Base-by-base conservation (phyloP, 2,329 filamentous ascomycete genomes). In the Claviceps citrina region DNA sequence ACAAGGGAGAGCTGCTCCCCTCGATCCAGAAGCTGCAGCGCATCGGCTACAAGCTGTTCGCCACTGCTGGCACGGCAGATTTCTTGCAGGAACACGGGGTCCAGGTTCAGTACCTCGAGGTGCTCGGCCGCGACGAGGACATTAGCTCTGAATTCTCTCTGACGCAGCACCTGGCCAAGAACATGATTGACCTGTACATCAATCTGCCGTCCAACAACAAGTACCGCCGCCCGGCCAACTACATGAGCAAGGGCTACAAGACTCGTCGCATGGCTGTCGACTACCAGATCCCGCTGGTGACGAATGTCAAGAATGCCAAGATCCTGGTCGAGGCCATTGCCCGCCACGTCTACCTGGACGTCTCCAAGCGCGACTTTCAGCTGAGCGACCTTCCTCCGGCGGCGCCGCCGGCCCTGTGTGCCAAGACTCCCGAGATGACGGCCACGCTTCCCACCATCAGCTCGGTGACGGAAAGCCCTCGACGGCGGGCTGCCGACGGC, bases 261-360 rank as follows among this genome's bases (percentile, higher is more conserved):
- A 96, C 91, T 41, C 78, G 91, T 59, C 80, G 91, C 61, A 95
- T 98, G 87, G 91, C 91, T 27, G 91, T 98, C 31, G 91, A 95
- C 63, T 77, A 95, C 65, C 89, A 96, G 65, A 93, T 91, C 40
- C 91, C 91, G 43, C 68, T 98, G 44, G 89, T 98, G 15, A 98
- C 91, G 41, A 98, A 98, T 54, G 91, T 98, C 61, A 98, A 98
- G 74, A 96, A 95, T 57, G 91, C 91, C 44, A 98, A 96, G 71
- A 84, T 98, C 44, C 66, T 98, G 38, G 81, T 98, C 39, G 91
- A 98, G 65, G 91, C 89, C 18, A 84, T 98, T 48, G 79, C 86
- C 42, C 79, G 89, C 43, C 81, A 93, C 59, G 94, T 85, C 56
- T 78, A 87, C 49, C 71, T 98, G 40, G 78, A 84, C 28, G 77